Evolutionary conservation across 2,329 filamentous ascomycete genomes (phyloP).

Genomic region (Teratosphaeria destructans): DNA sequence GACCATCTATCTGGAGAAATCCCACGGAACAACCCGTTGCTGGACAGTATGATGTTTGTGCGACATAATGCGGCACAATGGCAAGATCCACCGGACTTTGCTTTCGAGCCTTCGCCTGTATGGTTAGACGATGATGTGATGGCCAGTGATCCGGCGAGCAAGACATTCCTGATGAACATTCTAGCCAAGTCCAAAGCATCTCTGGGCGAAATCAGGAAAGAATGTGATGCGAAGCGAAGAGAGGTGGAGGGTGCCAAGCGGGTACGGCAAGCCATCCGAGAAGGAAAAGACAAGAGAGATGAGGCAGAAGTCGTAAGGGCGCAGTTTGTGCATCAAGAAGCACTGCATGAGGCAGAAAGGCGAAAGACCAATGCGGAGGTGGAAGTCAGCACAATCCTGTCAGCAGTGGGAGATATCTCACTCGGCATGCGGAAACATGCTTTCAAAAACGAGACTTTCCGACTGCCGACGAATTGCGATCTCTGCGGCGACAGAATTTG

Average conservation of each 20-base stretch:
- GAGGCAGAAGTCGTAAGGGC: conserved; percentile 74
- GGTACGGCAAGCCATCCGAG: conserved; percentile 63
- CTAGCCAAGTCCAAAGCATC: conserved; percentile 82
- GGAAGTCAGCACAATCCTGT: conserved; percentile 86
- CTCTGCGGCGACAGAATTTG: conserved; percentile 93
- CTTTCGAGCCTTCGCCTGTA: conserved; percentile 87
- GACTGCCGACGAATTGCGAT: conserved; percentile 97
- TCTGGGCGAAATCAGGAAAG: conserved; percentile 65
- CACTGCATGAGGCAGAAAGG: conserved; percentile 72
- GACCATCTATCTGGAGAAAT: conserved; percentile 70
- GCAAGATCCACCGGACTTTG: conserved; percentile 74
- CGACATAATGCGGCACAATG: conserved; percentile 74
- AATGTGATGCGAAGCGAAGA: conserved; percentile 74
- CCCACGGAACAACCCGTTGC: conserved; percentile 70
- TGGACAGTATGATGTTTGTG: conserved; percentile 98
- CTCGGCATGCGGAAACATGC: conserved; percentile 90
- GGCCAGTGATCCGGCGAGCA: conserved; percentile 75
- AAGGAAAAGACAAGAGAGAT: conserved; percentile 79
- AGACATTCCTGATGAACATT: conserved; percentile 83
- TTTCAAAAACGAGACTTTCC: conserved; percentile 98
- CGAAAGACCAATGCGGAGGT: conserved; percentile 81
- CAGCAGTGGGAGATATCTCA: conserved; percentile 82
- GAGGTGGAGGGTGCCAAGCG: conserved; percentile 73
- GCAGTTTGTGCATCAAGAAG: conserved; percentile 77
- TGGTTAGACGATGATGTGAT: conserved; percentile 92